Evolutionary conservation across 305 asterid genomes (phyloP), one percentile per base, ranked within the genome.

Genomic region (Fraxinus nigra): DNA sequence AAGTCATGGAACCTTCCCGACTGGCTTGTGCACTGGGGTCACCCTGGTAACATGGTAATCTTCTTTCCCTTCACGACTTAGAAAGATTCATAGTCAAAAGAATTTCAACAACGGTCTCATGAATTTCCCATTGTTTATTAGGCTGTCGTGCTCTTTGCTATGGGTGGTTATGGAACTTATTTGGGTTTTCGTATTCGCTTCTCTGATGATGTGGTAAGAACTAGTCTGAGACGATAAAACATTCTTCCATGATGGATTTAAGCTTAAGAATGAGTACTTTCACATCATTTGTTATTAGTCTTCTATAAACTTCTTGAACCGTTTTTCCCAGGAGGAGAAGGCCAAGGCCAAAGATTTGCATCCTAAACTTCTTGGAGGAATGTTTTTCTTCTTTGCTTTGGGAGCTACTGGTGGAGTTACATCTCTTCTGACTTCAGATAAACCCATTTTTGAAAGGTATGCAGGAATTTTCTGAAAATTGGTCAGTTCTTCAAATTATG

Each of bases 11-110:
- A 90, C 85, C 90, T 94, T 63, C 99, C 98, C 0, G 97, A 78
- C 24, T 94, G 96, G 98, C 97, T 95, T 37, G 96, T 94, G 20
- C 99, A 95, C 76, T 95, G 98, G 98, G 98, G 99, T 75, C 98
- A 93, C 78, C 99, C 99, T 2, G 97, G 94, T n/a, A 95, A 95
- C 92, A 93, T 95, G 99, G 99, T 92, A 86, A 43, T 43, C 72
- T 2, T 72, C 72, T 70, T 34, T 26, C 33, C 63, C 32, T 32
- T 73, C 81, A 37, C 14, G 7, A 32, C 26, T 48, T 34, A 9
- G 3, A 28, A 30, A 18, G 48, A 11, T 20, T 4, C 35, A 33
- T 33, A 4, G 35, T 33, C 35, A 33, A 51, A 4, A 56, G 67
- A 56, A 56, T 59, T 59, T 61, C 70, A 61, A 26, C 9, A 11